Percentiles rank a stretch among this genome's conserved stretches.
Evolutionary conservation across 1,139 yeast genomes (phyloP).

Genomic region (Pichia sp.): DNA sequence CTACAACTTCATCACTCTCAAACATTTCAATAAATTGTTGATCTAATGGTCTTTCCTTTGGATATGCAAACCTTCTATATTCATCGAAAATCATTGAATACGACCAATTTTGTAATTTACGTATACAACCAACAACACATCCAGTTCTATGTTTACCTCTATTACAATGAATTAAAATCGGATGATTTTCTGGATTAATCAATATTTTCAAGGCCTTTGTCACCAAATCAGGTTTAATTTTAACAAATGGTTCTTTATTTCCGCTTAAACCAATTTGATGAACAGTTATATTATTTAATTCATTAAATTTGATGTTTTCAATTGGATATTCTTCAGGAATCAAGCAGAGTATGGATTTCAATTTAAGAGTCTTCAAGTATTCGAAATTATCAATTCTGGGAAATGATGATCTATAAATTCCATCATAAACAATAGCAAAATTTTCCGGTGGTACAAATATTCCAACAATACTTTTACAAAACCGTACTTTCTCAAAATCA

Average conservation of each 20-base stretch:
- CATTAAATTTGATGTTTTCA: conserved; percentile 60
- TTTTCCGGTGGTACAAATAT: conserved; percentile 72
- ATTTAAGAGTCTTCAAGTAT: conserved; percentile 50
- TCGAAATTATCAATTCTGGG: conserved; percentile 79
- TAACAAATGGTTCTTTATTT: conserved; percentile 90
- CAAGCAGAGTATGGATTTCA: conserved; percentile 73
- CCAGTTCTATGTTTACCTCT: conserved; percentile 97
- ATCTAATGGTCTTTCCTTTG: conserved; percentile 91
- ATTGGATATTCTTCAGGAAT: conserved; percentile 90
- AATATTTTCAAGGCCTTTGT: conserved; percentile 79
- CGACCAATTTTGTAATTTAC: conserved; percentile 89
- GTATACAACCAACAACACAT: conserved; percentile 84
- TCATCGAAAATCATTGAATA: conserved; percentile 91
- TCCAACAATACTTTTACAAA: conserved; percentile 11
- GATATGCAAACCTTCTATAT: conserved; percentile 87
- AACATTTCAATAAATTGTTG: conserved; percentile 91
- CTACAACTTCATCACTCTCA: conserved; percentile 54
- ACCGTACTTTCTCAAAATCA: conserved; percentile 10
- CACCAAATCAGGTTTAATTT: conserved; percentile 68
- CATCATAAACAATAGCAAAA: conserved; percentile 75
- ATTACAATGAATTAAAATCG: conserved; percentile 87
- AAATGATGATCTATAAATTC: conserved; percentile 80
- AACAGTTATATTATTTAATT: conserved; percentile 53
- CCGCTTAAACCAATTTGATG: conserved; percentile 94
- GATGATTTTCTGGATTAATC: conserved; percentile 79